phyloP scores from a whole-genome alignment of 2,329 filamentous ascomycete species.

The Stagonosporopsis rhizophila region DNA sequence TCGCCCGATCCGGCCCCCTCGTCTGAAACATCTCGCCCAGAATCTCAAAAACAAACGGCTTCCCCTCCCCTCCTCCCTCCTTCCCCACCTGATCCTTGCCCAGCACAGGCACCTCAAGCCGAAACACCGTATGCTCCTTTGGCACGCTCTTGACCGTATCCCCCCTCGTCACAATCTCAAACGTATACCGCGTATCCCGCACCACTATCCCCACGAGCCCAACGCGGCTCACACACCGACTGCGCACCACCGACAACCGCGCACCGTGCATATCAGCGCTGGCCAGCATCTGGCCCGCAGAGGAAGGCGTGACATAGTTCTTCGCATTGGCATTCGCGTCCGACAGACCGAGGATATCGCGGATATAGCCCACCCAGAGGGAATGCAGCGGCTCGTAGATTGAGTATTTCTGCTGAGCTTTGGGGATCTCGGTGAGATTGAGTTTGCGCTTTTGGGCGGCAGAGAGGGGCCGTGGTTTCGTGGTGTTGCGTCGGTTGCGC shows the following conservation, averaged over 20 bases:
- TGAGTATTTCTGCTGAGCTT: slow-evolving; percentile 71
- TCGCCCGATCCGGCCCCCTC: slow-evolving; percentile 82
- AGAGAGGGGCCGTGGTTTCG: slow-evolving; percentile 73
- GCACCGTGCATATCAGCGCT: slow-evolving; percentile 94
- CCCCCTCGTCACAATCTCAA: slow-evolving; percentile 79
- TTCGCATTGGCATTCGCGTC: slow-evolving; percentile 46
- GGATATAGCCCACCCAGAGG: slow-evolving; percentile 86
- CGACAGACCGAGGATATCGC: slow-evolving; percentile 73
- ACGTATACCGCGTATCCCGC: slow-evolving; percentile 83
- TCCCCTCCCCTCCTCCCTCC: slow-evolving; percentile 26
- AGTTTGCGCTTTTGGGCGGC: slow-evolving; percentile 77
- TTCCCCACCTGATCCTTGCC: slow-evolving; percentile 17
- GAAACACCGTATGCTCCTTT: slow-evolving; percentile 89
- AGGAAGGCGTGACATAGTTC: slow-evolving; percentile 62
- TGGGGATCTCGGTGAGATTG: slow-evolving; percentile 76
- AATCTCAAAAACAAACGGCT: slow-evolving; percentile 78
- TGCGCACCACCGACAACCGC: slow-evolving; percentile 79
- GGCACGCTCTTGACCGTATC: slow-evolving; percentile 79
- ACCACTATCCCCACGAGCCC: slow-evolving; percentile 87
- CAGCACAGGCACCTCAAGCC: slow-evolving; percentile 69
- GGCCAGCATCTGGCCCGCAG: slow-evolving; percentile 74
- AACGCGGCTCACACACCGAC: slow-evolving; percentile 80
- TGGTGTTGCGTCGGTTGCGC: slow-evolving; percentile 44
- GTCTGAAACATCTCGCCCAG: slow-evolving; percentile 87
- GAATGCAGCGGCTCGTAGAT: slow-evolving; percentile 78